phyloP scores from a whole-genome alignment of 768 basidiomycete genomes.

The Boletus fagicola region DNA sequence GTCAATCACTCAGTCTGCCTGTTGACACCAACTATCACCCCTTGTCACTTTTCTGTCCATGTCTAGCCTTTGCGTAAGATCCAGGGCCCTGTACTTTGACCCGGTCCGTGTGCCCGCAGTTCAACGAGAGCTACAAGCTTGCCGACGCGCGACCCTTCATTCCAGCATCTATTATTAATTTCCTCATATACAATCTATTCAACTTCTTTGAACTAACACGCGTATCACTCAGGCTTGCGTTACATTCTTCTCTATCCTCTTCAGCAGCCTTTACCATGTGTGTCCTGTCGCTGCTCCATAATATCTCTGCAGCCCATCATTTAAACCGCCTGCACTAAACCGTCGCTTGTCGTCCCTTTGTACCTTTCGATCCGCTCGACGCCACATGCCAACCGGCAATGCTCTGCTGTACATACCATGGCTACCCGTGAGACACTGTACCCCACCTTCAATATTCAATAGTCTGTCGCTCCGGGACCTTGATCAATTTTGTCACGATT shows the following conservation, averaged over 20 bases:
- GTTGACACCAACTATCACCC: not conserved
- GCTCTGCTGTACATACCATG: not conserved
- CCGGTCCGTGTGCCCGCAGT: not conserved
- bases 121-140: not conserved
- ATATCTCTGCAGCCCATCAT: not conserved
- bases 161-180: not conserved
- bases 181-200: not conserved
- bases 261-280: not conserved
- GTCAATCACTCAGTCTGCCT: not conserved
- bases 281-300: not conserved
- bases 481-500: not conserved
- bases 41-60: not conserved
- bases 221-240: not conserved
- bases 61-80: not conserved
- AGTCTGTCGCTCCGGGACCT: not conserved
- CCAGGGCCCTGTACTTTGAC: not conserved
- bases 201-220: not conserved
- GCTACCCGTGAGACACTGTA: conserved; percentile 3
- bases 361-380: not conserved
- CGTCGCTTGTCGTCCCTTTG: not conserved
- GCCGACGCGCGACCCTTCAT: conserved; percentile 17
- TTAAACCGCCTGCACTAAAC: not conserved
- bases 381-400: conserved; percentile 16
- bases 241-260: conserved; percentile 12
- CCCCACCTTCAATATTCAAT: not conserved